Evolutionary conservation across 1,284 basidiomycete genomes (phyloP).

Genomic region (Takashimella koratensis): DNA sequence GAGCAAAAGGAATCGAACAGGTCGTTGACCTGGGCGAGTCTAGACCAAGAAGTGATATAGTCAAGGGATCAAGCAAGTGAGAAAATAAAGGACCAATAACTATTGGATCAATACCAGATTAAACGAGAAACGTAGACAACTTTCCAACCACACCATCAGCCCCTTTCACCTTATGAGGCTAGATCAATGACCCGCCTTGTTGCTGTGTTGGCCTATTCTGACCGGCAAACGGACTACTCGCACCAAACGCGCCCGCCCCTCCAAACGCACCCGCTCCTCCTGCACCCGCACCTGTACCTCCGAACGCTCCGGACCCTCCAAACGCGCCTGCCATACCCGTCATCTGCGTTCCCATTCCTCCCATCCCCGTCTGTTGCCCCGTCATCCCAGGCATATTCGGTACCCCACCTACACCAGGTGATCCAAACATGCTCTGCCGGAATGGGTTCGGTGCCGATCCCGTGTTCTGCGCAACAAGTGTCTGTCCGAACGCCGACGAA

Average conservation of each 20-base stretch:
- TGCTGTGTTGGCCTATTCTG: constrained; percentile 21
- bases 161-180: too few relatives aligned
- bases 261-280: constrained; percentile 2
- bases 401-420: not conserved
- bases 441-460: constrained; percentile 35
- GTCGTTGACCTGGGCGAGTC: too few relatives aligned
- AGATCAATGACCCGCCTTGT: not conserved
- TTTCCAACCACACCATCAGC: too few relatives aligned
- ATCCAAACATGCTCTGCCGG: constrained; percentile 20
- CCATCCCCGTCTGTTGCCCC: constrained; percentile 3
- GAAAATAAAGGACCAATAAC: too few relatives aligned
- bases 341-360: not conserved
- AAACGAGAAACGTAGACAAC: too few relatives aligned
- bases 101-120: too few relatives aligned
- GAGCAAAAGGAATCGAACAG: too few relatives aligned
- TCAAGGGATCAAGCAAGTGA: too few relatives aligned
- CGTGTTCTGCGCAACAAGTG: constrained; percentile 54
- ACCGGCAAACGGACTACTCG: constrained; percentile 28
- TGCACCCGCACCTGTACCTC: not conserved
- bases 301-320: constrained; percentile 1
- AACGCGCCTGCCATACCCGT: not conserved
- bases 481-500: constrained; percentile 77
- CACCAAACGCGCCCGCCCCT: constrained; percentile 27
- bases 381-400: not conserved
- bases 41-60: too few relatives aligned